phyloP scores from a whole-genome alignment of 345 rosid genomes.

The Melaleuca alternifolia region DNA sequence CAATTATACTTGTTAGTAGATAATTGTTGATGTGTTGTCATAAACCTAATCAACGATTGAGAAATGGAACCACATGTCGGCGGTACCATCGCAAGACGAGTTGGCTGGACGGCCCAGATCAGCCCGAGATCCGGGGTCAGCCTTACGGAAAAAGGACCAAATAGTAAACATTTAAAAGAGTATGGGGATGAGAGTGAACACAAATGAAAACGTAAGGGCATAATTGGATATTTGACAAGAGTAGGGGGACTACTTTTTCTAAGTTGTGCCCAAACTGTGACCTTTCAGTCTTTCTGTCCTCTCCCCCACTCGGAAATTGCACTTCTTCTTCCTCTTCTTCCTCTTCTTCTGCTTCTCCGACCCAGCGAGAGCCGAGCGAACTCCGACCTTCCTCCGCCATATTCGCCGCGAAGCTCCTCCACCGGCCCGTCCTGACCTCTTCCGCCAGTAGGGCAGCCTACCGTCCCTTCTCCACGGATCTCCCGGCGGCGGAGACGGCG shows the following conservation, averaged over 20 bases:
- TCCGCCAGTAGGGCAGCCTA: neutral
- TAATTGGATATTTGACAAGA: neutral
- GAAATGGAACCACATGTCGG: neutral
- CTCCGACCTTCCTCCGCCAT: conserved; percentile 9
- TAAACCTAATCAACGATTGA: neutral
- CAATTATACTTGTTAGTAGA: neutral
- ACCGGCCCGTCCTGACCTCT: conserved; percentile 1
- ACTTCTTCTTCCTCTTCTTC: neutral
- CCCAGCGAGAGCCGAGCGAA: conserved; percentile 42
- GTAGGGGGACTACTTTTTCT: neutral
- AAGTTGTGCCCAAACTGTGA: neutral
- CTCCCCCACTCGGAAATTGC: neutral
- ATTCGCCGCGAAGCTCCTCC: conserved; percentile 14
- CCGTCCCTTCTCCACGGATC: conserved; percentile 24
- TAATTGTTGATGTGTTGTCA: fast-evolving
- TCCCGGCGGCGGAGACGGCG: conserved; percentile 8
- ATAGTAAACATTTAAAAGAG: neutral
- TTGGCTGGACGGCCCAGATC: neutral
- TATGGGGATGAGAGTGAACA: neutral
- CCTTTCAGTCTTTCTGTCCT: neutral
- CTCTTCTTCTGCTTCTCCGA: neutral
- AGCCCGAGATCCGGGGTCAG: neutral
- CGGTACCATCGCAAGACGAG: neutral
- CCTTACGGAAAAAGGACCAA: neutral
- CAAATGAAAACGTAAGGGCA: neutral